Evolutionary conservation across 345 rosid genomes (phyloP), one percentile per base, ranked within the genome.

Genomic region (Hibiscus tridactylites): DNA sequence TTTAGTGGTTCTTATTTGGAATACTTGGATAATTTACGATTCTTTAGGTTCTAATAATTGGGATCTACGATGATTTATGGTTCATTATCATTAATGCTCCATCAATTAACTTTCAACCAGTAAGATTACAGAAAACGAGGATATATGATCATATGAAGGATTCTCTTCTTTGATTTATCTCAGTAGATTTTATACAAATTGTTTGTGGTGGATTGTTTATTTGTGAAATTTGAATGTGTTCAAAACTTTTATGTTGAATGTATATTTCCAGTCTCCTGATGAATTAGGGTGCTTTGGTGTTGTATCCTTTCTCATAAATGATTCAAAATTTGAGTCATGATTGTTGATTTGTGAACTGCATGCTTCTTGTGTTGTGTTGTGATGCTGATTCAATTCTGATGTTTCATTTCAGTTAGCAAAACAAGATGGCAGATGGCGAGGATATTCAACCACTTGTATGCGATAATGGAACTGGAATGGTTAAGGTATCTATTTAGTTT

Each of bases 391-490:
- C 68, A 67, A 5, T 68, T 8, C 33, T 66, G 56, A 11, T 74
- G 19, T 31, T 33, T 74, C 4, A 37, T 75, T 74, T 57, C 76
- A 75, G 76, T 31, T 53, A 31, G 73, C 76, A 47, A 76, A 71
- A 66, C 66, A 76, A 85, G 77, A 83, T 84, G 89, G 86, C 88
- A 56, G 87, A 87, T 21, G 81, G 74, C 52, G 88, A 87, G 78
- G 89, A 87, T 79, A 84, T 87, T 77, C 91, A 83, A 66, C 91
- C 91, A 19, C 88, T 87, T 3, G 89, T 85, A 62, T 87, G 89
- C 58, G 91, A 87, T 52, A 83, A 87, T 33, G 88, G 91, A n/a
- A 85, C 85, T 56, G 90, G 90, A 79, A 86, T 86, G 90, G 88
- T 86, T 28, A 86, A 86, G 90, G 90, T 82, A 77, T 53, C 3